A percentile compares a stretch with the other conserved stretches of the same genome.
Evolutionary conservation across 768 basidiomycete species (phyloP).

Genomic region (Podaxis sp.): DNA sequence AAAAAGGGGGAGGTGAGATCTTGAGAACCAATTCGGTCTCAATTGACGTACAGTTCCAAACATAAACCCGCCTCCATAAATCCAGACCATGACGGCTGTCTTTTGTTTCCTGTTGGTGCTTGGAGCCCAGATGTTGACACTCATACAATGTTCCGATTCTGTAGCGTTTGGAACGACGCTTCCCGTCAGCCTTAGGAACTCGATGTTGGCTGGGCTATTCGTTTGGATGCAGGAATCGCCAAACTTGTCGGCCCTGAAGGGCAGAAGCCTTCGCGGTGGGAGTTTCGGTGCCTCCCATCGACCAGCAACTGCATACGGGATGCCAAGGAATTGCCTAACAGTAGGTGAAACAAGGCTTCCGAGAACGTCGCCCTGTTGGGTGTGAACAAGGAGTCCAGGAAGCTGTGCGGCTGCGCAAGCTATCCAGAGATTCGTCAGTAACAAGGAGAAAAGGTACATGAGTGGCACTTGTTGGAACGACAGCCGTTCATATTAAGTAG

Average conservation of each 20-base stretch:
- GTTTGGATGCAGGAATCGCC: constrained; percentile 31
- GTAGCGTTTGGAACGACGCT: constrained; percentile 24
- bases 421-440: neutral
- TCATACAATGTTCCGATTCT: constrained; percentile 36
- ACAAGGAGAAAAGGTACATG: constrained; percentile 1
- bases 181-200: constrained; percentile 24
- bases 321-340: constrained; percentile 34
- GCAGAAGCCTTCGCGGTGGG: constrained; percentile 19
- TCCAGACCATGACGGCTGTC: constrained; percentile 35
- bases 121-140: constrained; percentile 39
- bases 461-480: neutral
- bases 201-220: constrained; percentile 20
- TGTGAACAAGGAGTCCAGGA: constrained; percentile 25
- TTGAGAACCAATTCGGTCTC: neutral
- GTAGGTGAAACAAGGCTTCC: constrained; percentile 24
- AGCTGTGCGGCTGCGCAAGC: neutral
- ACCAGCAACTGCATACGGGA: constrained; percentile 32
- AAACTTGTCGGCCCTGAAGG: constrained; percentile 26
- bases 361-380: constrained; percentile 29
- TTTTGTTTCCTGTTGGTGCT: constrained; percentile 13
- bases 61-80: constrained; percentile 34
- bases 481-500: neutral
- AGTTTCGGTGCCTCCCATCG: constrained; percentile 31
- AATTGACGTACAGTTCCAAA: constrained; percentile 30
- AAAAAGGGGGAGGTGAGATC: neutral